phyloP scores from a whole-genome alignment of 495 filamentous ascomycete species.

The Chaetomium tenue region DNA sequence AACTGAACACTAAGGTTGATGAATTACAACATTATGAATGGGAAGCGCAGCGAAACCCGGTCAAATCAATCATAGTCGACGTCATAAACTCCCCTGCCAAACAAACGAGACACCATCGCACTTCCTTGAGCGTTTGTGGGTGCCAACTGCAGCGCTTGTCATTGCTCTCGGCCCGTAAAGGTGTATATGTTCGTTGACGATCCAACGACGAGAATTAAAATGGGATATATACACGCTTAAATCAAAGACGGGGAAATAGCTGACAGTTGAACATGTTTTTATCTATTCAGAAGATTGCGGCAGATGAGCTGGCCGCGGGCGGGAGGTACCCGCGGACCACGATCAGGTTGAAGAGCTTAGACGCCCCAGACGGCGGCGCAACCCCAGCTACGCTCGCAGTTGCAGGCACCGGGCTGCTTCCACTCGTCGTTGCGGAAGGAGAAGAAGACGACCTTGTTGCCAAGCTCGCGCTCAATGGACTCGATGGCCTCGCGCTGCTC shows the following conservation, averaged over 20 bases:
- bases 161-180: slow-evolving; percentile 10
- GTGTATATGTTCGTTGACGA: not conserved
- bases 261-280: slow-evolving; percentile 16
- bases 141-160: slow-evolving; percentile 20
- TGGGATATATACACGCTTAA: slow-evolving; percentile 18
- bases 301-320: not conserved
- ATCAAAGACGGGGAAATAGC: slow-evolving; percentile 1
- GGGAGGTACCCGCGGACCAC: not conserved
- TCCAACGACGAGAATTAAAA: not conserved
- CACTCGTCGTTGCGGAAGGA: slow-evolving; percentile 75
- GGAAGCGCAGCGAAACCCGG: slow-evolving; percentile 10
- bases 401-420: slow-evolving; percentile 69
- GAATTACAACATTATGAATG: slow-evolving; percentile 24
- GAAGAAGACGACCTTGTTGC: slow-evolving; percentile 69
- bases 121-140: not conserved
- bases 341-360: slow-evolving; percentile 29
- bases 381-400: slow-evolving; percentile 81
- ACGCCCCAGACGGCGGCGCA: slow-evolving; percentile 52
- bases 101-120: not conserved
- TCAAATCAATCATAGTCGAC: slow-evolving; percentile 16
- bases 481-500: slow-evolving; percentile 73
- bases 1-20: slow-evolving; percentile 11
- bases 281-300: slow-evolving; percentile 12
- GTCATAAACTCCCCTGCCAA: slow-evolving; percentile 12
- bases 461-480: slow-evolving; percentile 55